Base-by-base conservation (phyloP, 257 asterid genomes). In the Ligustrum vulgare region DNA sequence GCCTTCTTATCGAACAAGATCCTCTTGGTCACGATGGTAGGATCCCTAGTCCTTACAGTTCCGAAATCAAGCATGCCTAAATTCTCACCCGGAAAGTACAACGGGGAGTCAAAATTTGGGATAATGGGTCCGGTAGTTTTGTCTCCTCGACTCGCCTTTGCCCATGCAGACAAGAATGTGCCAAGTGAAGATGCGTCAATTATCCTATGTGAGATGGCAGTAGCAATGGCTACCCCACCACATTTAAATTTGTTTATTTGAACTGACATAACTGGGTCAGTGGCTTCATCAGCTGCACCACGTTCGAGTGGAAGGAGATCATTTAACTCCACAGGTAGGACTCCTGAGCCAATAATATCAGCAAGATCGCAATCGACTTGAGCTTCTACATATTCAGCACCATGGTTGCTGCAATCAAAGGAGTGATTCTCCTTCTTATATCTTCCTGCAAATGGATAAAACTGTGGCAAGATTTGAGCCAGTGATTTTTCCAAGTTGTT, bases 371-470 rank as follows among this genome's bases (percentile, higher is more conserved):
- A 64, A 2, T 1, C 36, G 0, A 68, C 82, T 20, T 73, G 54
- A 28, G 75, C 82, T 79, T 43, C 65, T 8, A 79, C 28, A 2
- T 56, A 79, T 32, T 73, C 79, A 9, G 32, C 72, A 3, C 82
- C 82, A 34, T 69, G 35, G 32, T 79, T 76, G 2, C 60, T 68
- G 72, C 82, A 79, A 49, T 79, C 79, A 47, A 76, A 35, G 32
- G 16, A 12, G 63, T 8, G 66, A 47, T 79, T 68, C 8, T 60
- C 64, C 32, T 28, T 56, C 20, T 18, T 51, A 71, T 67, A 73
- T 56, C 82, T 37, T 68, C 82, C 81, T 3, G 77, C 81, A 6
- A 78, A 65, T 0, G 73, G 77, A 43, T 78, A 76, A 66, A 76
- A 71, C 15, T 67, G 65, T 51, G 74, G 58, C 2, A 69, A 36